phyloP scores from a whole-genome alignment of 176 grass and related monocot genomes.

The Eragrostis curvula region DNA sequence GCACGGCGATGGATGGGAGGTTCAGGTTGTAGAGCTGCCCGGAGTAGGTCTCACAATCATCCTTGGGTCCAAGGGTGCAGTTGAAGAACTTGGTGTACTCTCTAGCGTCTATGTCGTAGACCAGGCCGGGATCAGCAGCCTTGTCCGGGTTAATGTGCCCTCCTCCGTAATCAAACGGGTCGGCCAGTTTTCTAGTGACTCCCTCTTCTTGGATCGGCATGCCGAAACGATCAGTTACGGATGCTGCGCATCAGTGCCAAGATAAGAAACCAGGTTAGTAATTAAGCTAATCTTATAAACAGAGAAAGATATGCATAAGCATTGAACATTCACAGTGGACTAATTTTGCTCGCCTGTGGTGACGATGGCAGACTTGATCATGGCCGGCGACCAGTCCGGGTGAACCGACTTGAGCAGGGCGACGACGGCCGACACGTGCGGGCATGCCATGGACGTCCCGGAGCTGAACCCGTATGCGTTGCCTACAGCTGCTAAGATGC shows the following conservation, averaged over 20 bases:
- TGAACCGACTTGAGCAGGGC: constrained; percentile 39
- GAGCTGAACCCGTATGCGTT: not conserved
- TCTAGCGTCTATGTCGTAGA: not conserved
- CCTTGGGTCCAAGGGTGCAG: not conserved
- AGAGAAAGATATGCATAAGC: not conserved
- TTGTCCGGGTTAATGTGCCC: constrained; percentile 1
- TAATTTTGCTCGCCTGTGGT: constrained; percentile 23
- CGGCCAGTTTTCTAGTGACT: not conserved
- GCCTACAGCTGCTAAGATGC: constrained; percentile 29
- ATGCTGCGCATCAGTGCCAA: constrained; percentile 7
- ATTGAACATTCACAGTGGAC: not conserved
- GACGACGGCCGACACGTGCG: constrained; percentile 41
- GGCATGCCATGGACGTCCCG: constrained; percentile 51
- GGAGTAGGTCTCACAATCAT: not conserved
- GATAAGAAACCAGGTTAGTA: not conserved
- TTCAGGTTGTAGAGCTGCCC: not conserved
- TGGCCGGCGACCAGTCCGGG: constrained; percentile 50
- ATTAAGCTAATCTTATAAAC: not conserved
- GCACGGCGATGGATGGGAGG: constrained; percentile 1
- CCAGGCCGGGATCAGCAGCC: constrained; percentile 1
- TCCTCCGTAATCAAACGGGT: constrained; percentile 40
- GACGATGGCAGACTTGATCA: constrained; percentile 50
- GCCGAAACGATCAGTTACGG: not conserved
- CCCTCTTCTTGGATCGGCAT: constrained; percentile 36
- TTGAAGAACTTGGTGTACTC: constrained; percentile 20